Percentiles rank a stretch among this genome's conserved stretches.
These are phyloP conservation scores for Ciborinia camelliae DNA, from an alignment of 2,329 filamentous ascomycete species.

Conservation along the genomic window DNA sequence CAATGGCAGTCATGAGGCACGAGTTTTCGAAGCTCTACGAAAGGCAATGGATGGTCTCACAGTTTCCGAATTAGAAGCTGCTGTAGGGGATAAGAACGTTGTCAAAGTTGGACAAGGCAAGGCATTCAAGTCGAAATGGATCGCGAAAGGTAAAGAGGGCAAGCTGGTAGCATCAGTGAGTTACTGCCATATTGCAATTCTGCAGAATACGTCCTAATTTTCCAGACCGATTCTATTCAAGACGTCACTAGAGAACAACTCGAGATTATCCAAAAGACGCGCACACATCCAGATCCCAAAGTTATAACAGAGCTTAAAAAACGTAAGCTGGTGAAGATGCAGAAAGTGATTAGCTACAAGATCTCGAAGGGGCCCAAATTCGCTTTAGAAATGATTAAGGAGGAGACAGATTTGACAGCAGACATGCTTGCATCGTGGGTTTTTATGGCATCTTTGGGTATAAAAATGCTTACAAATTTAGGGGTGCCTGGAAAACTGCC, in stretches of 20 bases:
- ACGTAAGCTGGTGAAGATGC: constrained; percentile 79
- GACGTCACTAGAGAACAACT: constrained; percentile 78
- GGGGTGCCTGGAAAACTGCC: constrained; percentile 86
- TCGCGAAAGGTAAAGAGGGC: constrained; percentile 57
- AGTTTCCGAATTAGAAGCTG: constrained; percentile 67
- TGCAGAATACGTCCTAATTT: constrained; percentile 20
- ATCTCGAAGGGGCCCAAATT: constrained; percentile 85
- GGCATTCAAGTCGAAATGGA: constrained; percentile 82
- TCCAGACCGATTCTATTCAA: constrained; percentile 65
- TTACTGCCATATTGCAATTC: constrained; percentile 16
- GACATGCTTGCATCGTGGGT: constrained; percentile 74
- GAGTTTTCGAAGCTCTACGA: constrained; percentile 72
- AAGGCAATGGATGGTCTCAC: constrained; percentile 75
- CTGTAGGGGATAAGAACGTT: constrained; percentile 68
- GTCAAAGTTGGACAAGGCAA: constrained; percentile 88
- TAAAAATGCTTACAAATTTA: constrained; percentile 32
- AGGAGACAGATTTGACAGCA: constrained; percentile 90
- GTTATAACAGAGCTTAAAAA: constrained; percentile 80
- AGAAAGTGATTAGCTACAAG: constrained; percentile 82
- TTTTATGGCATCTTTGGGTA: constrained; percentile 13
- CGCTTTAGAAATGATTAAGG: constrained; percentile 80
- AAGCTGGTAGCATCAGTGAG: constrained; percentile 52
- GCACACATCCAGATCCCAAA: constrained; percentile 69
- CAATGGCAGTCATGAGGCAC: constrained; percentile 78
- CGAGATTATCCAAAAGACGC: constrained; percentile 65